Evolutionary conservation across 495 filamentous ascomycete species (phyloP).

Genomic region (Cenococcum geophilum): DNA sequence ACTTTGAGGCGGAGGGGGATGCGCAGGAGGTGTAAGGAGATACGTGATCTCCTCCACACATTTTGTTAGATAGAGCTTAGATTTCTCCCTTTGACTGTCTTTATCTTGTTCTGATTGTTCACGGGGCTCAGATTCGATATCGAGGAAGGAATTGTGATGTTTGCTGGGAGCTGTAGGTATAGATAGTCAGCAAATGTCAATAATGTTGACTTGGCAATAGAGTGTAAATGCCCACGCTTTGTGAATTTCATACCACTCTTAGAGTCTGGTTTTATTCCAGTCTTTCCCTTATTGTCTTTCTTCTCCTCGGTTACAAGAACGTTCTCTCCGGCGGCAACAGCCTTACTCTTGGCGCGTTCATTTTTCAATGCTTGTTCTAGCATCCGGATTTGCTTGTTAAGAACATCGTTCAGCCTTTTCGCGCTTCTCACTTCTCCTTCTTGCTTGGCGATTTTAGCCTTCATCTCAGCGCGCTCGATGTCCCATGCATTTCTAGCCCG

Average conservation of each 20-base stretch:
- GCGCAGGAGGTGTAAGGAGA: conserved; percentile 43
- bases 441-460: conserved; percentile 89
- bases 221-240: conserved; percentile 28
- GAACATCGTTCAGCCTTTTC: conserved; percentile 77
- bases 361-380: conserved; percentile 84
- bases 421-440: conserved; percentile 82
- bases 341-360: conserved; percentile 47
- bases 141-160: conserved; percentile 43
- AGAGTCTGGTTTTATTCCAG: conserved; percentile 10
- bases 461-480: conserved; percentile 98
- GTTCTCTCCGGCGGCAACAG: conserved; percentile 35
- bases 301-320: conserved; percentile 20
- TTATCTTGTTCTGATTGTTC: conserved; percentile 34
- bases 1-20: conserved; percentile 39
- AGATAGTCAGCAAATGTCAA: conserved; percentile 18
- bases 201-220: background rate
- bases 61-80: conserved; percentile 40
- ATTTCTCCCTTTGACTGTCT: conserved; percentile 40
- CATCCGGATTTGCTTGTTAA: conserved; percentile 84
- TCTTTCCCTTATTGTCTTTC: conserved; percentile 27
- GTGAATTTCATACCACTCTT: conserved; percentile 22
- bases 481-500: conserved; percentile 98
- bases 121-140: conserved; percentile 28
- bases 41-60: conserved; percentile 45
- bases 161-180: conserved; percentile 25